Base-by-base conservation (phyloP, 768 basidiomycete species). In the Rhodotorula babjevae region DNA sequence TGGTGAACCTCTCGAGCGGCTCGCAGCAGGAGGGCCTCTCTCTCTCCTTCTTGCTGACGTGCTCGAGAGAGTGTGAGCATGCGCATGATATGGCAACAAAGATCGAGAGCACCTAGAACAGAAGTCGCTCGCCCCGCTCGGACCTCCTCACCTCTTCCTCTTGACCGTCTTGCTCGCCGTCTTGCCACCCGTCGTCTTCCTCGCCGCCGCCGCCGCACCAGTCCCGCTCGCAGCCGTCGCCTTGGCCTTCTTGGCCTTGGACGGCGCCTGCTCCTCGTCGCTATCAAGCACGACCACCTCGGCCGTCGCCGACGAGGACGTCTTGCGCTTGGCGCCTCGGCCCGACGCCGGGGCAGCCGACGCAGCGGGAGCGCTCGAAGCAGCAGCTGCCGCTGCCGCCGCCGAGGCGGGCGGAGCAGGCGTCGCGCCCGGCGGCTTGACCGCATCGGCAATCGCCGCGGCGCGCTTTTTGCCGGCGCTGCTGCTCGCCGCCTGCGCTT, bases 241-340 rank as follows among this genome's bases (percentile, higher is more conserved):
- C 23, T n/a, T 33, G 18, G 50, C 53, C 47, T 67, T 70, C 67
- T 75, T 75, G 10, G 61, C 61, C 47, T 61, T 55, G 42, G 64
- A 10, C 47, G 46, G 31, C 47, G 61, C 66, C n/a, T 66, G 65
- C 25, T 75, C 69, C 1, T 71, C 69, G 31, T 65, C 63, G 53
- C 61, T 65, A 29, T 72, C 66, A 25, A 68, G n/a, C 5, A 75
- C 59, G 40, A 68, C 47, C 11, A 74, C 59, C n/a, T 71, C 68
- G 10, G 46, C 29, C 29, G 62, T 46, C 21, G 62, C 14, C 44
- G 44, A 46, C 44, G 44, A 46, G 14, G 44, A 46, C 44, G 44
- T 50, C 49, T 67, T 64, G 27, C 65, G 69, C 46, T 70, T 70
- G 59, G 63, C 61, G 11, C 73, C 69, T 11, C 69, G 58, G 2